Base-by-base conservation (phyloP, 2,329 filamentous ascomycete species). In the Fonsecaea monophora region DNA sequence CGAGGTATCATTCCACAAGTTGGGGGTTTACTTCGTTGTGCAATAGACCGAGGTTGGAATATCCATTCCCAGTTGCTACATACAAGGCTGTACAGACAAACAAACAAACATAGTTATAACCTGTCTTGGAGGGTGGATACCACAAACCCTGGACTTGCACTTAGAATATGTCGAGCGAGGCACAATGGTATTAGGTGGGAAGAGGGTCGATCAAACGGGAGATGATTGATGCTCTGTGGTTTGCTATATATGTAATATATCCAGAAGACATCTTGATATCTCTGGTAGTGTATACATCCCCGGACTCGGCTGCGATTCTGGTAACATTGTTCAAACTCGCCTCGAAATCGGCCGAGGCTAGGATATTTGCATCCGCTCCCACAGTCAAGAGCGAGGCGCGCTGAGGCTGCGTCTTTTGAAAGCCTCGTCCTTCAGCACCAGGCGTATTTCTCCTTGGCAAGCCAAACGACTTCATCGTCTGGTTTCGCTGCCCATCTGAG, bases 361-460 rank as follows among this genome's bases (percentile, higher is more conserved):
- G 42, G 42, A 9, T 21, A 21, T 50, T 8, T 10, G 45, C 10
- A 50, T 25, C 21, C 10, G 45, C 45, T 50, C 45, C 9, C 5
- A 25, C 21, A 25, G 3, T 13, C 45, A 50, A 4, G 15, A 50
- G 9, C 9, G 21, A 25, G 45, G 21, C 9, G 45, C 9, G 18
- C 18, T 13, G 4, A 13, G 3, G 45, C 45, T 50, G 9, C 18
- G 42, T 13, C 18, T 50, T 30, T 10, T 50, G 21, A 25, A 50
- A 50, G 18, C 45, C 18, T 13, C 21, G 1, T 12, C 50, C 34
- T 21, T 67, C 60, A 83, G 68, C 81, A 84, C 82, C 82, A 84
- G 55, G 77, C 78, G 69, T 81, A 84, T 72, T 82, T 82, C 75
- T 84, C 80, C 66, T 82, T 83, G 74, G 77, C 77, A 32, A 79